These are phyloP conservation scores for Nakazawaea peltata DNA, from an alignment of 805 yeast genomes.

Conservation along the genomic window DNA sequence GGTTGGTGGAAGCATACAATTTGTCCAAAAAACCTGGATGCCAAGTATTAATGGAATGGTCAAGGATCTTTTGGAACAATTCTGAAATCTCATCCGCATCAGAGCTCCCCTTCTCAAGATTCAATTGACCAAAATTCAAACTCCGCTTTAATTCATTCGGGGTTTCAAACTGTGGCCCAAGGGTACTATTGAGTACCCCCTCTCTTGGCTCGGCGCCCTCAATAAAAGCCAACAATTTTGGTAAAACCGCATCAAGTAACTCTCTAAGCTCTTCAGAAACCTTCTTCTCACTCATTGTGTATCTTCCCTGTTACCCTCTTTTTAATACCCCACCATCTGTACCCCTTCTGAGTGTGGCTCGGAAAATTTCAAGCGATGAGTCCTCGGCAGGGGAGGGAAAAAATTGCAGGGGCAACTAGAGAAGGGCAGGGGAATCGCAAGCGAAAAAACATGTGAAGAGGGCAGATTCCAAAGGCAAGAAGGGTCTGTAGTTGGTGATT, in stretches of 20 bases:
- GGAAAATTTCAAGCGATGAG: too few species aligned
- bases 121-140: slow-evolving; percentile 22
- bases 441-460: too few species aligned
- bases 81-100: slow-evolving; percentile 31
- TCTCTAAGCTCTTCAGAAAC: slow-evolving; percentile 34
- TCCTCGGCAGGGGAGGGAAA: too few species aligned
- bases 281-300: slow-evolving; percentile 23
- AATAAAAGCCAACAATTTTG: slow-evolving; percentile 45
- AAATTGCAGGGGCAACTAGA: too few species aligned
- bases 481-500: too few species aligned
- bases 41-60: slow-evolving; percentile 78
- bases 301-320: neutral
- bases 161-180: slow-evolving; percentile 41
- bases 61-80: slow-evolving; percentile 47
- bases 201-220: slow-evolving; percentile 26
- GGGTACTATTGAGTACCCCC: slow-evolving; percentile 20
- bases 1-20: slow-evolving; percentile 78
- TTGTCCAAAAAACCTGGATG: slow-evolving; percentile 81
- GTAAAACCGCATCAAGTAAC: slow-evolving; percentile 42
- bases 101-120: slow-evolving; percentile 24
- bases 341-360: too few species aligned
- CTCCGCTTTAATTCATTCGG: slow-evolving; percentile 38
- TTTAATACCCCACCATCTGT: too few species aligned
- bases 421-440: too few species aligned
- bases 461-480: too few species aligned